These are phyloP conservation scores for Diaporthe vaccinii DNA, from an alignment of 2,329 filamentous ascomycete genomes.

Conservation along the genomic window DNA sequence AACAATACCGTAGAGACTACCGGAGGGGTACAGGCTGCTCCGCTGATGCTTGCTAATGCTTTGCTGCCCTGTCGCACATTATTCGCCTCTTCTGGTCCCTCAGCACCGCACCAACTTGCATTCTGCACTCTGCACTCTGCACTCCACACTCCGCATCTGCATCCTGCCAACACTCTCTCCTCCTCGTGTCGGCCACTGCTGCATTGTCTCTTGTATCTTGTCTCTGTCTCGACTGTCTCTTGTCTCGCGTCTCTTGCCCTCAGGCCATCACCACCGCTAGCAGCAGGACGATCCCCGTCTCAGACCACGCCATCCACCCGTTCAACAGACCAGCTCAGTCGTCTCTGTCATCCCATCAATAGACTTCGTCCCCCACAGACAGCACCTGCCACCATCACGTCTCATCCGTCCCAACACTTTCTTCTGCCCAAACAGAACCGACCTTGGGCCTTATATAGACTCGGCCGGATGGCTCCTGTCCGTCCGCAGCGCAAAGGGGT, in stretches of 20 bases:
- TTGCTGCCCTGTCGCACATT: constrained; percentile 13
- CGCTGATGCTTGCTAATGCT: constrained; percentile 6
- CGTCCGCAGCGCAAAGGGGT: constrained; percentile 40
- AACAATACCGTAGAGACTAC: background rate
- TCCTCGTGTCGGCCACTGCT: background rate
- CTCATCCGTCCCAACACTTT: constrained; percentile 34
- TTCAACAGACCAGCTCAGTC: constrained; percentile 10
- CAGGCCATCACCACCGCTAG: constrained; percentile 19
- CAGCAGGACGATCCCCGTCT: constrained; percentile 30
- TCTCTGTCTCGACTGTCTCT: background rate
- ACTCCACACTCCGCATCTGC: background rate
- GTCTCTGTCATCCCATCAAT: constrained; percentile 28
- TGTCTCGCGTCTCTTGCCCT: background rate
- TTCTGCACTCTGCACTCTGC: constrained; percentile 15
- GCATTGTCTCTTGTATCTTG: background rate
- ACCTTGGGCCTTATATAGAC: constrained; percentile 39
- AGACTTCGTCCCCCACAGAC: constrained; percentile 21
- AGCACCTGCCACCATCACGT: constrained; percentile 12
- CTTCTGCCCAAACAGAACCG: constrained; percentile 15
- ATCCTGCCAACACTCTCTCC: constrained; percentile 14
- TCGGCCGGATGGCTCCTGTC: constrained; percentile 37
- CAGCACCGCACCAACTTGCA: constrained; percentile 9
- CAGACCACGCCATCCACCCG: constrained; percentile 14
- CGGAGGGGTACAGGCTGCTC: background rate
- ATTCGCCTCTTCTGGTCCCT: constrained; percentile 9